Evolutionary conservation across 257 asterid genomes (phyloP), one percentile per base, ranked within the genome.

Genomic region (Solanum sejunctum): DNA sequence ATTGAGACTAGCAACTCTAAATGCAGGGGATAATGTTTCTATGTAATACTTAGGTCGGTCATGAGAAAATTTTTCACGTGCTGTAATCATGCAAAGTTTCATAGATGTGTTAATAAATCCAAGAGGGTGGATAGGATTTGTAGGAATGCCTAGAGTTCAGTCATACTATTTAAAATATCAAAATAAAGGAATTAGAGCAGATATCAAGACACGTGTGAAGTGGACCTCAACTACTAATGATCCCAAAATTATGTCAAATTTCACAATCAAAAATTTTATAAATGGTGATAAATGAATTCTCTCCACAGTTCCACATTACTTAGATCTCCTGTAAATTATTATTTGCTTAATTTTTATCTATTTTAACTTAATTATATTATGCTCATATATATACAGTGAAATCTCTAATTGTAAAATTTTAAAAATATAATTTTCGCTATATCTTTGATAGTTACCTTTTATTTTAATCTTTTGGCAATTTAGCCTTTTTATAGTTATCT

Each of bases 241-340:
- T 12, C 15, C 4, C 3, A 28, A 0, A 6, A 26, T 84, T 1
- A 81, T 85, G 6, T 54, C 77, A 10, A 9, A 20, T 2, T 84
- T 84, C 17, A 84, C 81, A 1, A 75, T 72, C 2, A 69, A 55
- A 2, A 84, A 61, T 15, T 87, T 87, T 18, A 16, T 87, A 5
- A n/a, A 70, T 1, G 84, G 89, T 1, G 54, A 82, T 0, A 12
- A 41, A 12, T 87, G 89, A 82, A 86, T 86, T 32, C 84, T 82
- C 0, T 16, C 18, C 45, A 6, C 23, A 3, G 79, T 75, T 7
- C 41, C 77, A 1, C 43, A 5, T 17, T 60, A 60, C 21, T 20
- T 36, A 83, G 28, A 26, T 23, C 64, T 86, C 28, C 2, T 60
- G 5, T 60, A 60, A 21, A 16, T 15, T 6, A 55, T 55, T 58